Conservation (phyloP, 2,329 filamentous ascomycete genomes). For the Botryotinia calthae region DNA sequence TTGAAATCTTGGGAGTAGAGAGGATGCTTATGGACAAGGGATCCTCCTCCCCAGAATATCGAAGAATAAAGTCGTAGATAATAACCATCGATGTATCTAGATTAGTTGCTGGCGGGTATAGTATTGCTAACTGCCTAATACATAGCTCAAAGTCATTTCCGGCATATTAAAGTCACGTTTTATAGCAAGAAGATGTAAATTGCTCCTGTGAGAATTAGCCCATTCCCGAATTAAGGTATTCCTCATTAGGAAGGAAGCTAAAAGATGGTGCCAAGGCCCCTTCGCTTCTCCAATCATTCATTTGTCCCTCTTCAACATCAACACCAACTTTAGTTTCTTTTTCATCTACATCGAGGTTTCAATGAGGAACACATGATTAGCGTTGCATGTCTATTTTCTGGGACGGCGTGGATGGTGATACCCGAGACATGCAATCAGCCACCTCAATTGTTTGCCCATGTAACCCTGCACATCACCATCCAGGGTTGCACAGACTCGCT, state of each 20-base stretch:
- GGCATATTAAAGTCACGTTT: neutral
- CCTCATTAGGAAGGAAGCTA: neutral
- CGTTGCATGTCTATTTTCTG: neutral
- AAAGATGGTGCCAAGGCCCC: too few species aligned
- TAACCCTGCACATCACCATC: conserved; percentile 7
- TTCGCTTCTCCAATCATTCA: neutral
- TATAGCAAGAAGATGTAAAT: neutral
- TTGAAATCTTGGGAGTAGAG: neutral
- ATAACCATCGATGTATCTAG: neutral
- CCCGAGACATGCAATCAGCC: conserved; percentile 16
- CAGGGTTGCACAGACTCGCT: conserved; percentile 14
- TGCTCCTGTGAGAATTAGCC: neutral
- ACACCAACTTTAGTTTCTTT: neutral
- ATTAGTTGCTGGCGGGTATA: neutral
- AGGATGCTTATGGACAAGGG: neutral
- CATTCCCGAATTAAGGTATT: neutral
- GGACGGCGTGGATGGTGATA: neutral
- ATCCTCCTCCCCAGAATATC: neutral
- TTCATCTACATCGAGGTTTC: neutral
- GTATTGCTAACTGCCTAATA: neutral
- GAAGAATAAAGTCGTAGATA: too few species aligned
- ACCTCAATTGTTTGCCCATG: conserved; percentile 7
- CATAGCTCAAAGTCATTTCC: neutral
- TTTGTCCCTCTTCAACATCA: neutral
- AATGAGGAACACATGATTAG: neutral